Base-by-base conservation (phyloP, 768 basidiomycete genomes). In the Stropharia rugosoannulata region DNA sequence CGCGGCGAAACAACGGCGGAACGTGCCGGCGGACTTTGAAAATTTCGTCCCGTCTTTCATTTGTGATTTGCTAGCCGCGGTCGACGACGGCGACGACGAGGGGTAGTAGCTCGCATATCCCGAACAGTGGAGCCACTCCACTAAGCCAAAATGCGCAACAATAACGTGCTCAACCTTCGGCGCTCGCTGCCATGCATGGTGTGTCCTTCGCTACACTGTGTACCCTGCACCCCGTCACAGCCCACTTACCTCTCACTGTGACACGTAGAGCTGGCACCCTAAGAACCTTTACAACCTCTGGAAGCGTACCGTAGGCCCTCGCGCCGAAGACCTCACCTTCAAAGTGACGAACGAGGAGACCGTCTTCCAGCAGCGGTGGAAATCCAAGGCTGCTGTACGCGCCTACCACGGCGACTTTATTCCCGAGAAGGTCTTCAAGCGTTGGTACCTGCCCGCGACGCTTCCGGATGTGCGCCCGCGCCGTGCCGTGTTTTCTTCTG, bases 401-500 rank as follows among this genome's bases (percentile, higher is more conserved):
- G 95, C 86, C 4, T 98, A 98, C 79, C 97, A 98, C 67, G 95
- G 95, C 19, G 95, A 97, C 79, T 89, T 83, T 67, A 94, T 98
- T 58, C 86, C 86, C 51, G 93, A 96, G 76, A 89, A 87, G 64
- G 87, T 87, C 37, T 98, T 98, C 82, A 95, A 95, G 68, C 84
- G 89, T 55, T 95, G 93, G 90, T 98, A 94, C 69, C 82, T 99
- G 37, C 96, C 96, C 13, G 78, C 83, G 56, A 86, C 81, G 0
- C 79, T 98, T 13, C 96, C 92, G 0, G 92, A 94, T 64, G 90
- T 93, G 51, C 89, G 90, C 47, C 93, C 82, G 41, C 80, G 76
- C 39, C 76, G 74, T 51, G 71, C 64, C 59, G 67, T 78, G 43
- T 64, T 73, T 18, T 29, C 54, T 12, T 32, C 29, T 32, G 29